phyloP scores from a whole-genome alignment of 2,329 filamentous ascomycete genomes.

The Talaromyces verruculosus region DNA sequence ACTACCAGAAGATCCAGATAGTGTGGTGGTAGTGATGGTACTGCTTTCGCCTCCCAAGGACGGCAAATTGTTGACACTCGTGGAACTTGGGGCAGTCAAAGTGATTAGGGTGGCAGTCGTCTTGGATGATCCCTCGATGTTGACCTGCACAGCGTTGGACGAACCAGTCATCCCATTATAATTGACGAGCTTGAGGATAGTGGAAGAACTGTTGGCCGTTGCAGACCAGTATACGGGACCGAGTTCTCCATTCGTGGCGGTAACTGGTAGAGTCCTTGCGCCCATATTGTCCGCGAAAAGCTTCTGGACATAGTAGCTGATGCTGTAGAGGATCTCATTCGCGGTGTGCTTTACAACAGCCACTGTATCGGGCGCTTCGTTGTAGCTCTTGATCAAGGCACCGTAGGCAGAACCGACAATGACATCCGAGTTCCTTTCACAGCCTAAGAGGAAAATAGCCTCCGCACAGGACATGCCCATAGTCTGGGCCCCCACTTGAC shows the following conservation, averaged over 20 bases:
- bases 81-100: background rate
- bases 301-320: conserved; percentile 36
- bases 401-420: conserved; percentile 16
- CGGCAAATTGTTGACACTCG: background rate
- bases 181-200: conserved; percentile 3
- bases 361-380: conserved; percentile 16
- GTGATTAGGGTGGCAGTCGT: background rate
- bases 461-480: background rate
- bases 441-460: background rate
- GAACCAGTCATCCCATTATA: background rate
- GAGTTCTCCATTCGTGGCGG: background rate
- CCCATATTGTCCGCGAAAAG: conserved; percentile 39
- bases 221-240: conserved; percentile 21
- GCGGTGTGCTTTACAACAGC: conserved; percentile 14
- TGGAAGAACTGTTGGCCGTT: background rate
- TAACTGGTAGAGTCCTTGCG: conserved; percentile 32
- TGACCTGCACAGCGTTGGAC: background rate
- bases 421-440: conserved; percentile 1
- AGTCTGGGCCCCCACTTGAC: background rate
- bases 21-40: background rate
- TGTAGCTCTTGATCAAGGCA: conserved; percentile 19
- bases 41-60: background rate
- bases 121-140: background rate
- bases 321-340: background rate
- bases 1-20: background rate